These are phyloP conservation scores for Cryptococcus depauperatus DNA, from an alignment of 1,284 basidiomycete genomes.

Conservation along the genomic window DNA sequence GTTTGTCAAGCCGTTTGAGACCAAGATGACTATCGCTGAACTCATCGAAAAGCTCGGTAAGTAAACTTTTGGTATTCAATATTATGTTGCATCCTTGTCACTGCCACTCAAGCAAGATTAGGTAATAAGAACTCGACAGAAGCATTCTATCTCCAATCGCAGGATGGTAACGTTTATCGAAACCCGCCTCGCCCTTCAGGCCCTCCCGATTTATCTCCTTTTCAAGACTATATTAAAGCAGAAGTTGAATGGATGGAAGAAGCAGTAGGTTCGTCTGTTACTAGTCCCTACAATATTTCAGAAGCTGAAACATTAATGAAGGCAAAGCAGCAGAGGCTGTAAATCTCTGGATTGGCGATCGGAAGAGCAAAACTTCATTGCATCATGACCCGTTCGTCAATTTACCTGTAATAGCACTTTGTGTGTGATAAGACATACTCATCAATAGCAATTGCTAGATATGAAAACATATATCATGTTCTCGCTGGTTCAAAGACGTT, in stretches of 20 bases:
- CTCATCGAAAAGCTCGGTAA: conserved; percentile 51
- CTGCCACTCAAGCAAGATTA: no score
- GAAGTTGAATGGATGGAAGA: conserved; percentile 66
- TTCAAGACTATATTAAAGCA: conserved; percentile 57
- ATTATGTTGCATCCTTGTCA: no score
- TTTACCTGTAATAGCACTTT: not conserved
- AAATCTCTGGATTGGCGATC: conserved; percentile 82
- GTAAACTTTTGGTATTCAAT: no score
- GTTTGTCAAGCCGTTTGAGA: conserved; percentile 67
- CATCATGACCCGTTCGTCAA: conserved; percentile 54
- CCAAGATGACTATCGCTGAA: conserved; percentile 57
- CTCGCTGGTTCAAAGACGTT: conserved; percentile 76
- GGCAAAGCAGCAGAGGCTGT: conserved; percentile 66
- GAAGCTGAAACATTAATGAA: not conserved
- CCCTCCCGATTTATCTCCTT: conserved; percentile 55
- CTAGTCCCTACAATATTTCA: not conserved
- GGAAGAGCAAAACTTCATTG: conserved; percentile 66
- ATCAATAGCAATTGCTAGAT: no score
- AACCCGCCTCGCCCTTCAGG: conserved; percentile 16
- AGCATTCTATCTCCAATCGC: conserved; percentile 66
- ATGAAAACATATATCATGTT: conserved; percentile 86
- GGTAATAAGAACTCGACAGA: not conserved
- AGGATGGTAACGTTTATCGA: conserved; percentile 75
- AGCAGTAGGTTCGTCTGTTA: conserved; percentile 57
- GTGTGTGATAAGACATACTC: not conserved